phyloP scores from a whole-genome alignment of 371 early-diverging fungal genomes.

The Zychaea mexicana region DNA sequence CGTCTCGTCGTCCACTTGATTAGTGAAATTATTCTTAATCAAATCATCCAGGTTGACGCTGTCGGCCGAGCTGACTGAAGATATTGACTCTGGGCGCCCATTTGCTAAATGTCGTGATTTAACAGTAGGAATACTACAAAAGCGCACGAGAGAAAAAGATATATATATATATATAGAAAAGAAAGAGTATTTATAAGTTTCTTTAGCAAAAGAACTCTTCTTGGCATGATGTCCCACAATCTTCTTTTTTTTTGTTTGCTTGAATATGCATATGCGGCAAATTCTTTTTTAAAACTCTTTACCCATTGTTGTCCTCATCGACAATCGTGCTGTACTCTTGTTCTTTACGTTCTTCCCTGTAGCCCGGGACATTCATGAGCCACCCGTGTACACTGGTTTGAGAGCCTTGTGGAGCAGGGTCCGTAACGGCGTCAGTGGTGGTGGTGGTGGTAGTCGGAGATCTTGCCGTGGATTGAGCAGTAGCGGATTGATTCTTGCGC shows the following conservation, averaged over 20 bases:
- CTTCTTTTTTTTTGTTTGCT: neutral
- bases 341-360: constrained; percentile 14
- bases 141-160: neutral
- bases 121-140: constrained; percentile 12
- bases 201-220: too few relatives aligned
- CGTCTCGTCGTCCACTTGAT: constrained; percentile 46
- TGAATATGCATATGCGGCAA: neutral
- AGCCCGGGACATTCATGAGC: constrained; percentile 27
- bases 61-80: constrained; percentile 44
- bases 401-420: neutral
- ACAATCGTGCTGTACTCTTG: constrained; percentile 4
- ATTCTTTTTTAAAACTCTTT: too few relatives aligned
- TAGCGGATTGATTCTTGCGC: constrained; percentile 4
- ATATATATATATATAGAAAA: neutral
- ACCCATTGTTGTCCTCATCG: constrained; percentile 22
- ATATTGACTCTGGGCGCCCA: constrained; percentile 36
- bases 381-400: constrained; percentile 22
- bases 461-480: constrained; percentile 5
- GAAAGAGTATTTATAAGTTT: neutral
- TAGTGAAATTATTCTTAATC: constrained; percentile 41
- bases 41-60: constrained; percentile 47
- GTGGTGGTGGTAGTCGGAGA: constrained; percentile 14
- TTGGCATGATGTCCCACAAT: neutral
- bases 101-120: constrained; percentile 9
- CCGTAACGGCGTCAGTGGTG: constrained; percentile 3